phyloP scores from a whole-genome alignment of 345 rosid species.

The Clarkia xantiana region DNA sequence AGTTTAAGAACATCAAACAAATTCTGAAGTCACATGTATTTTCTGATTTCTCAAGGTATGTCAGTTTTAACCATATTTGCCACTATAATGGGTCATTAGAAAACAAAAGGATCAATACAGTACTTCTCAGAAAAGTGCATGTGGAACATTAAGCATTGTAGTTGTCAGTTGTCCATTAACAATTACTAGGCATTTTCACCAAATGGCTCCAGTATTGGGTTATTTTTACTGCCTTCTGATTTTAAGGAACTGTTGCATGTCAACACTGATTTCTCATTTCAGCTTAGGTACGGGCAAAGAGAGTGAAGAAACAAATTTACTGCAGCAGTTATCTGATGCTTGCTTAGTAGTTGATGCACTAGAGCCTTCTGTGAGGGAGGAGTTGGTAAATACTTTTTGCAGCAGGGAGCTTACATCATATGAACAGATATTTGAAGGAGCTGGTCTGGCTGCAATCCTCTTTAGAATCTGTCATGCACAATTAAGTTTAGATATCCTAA shows the following conservation, averaged over 20 bases:
- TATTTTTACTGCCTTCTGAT: neutral
- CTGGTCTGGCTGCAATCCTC: constrained; percentile 42
- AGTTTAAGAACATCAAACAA: constrained; percentile 87
- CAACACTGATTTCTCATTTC: constrained; percentile 21
- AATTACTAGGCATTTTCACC: too few relatives aligned
- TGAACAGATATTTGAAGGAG: constrained; percentile 98
- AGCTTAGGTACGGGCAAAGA: constrained; percentile 99
- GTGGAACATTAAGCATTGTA: too few relatives aligned
- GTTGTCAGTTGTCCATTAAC: too few relatives aligned
- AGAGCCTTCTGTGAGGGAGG: constrained; percentile 99
- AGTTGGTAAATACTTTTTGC: constrained; percentile 95
- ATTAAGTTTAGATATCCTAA: neutral
- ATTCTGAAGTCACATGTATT: constrained; percentile 88
- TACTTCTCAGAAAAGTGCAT: too few relatives aligned
- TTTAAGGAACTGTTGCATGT: constrained; percentile 2
- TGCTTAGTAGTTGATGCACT: constrained; percentile 94
- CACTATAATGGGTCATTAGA: neutral
- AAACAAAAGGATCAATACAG: too few relatives aligned
- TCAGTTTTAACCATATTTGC: neutral
- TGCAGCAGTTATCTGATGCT: constrained; percentile 87
- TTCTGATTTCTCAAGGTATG: constrained; percentile 92
- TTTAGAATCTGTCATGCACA: constrained; percentile 1
- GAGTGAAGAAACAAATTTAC: constrained; percentile 69
- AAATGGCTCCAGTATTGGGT: neutral
- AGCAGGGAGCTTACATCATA: constrained; percentile 93